phyloP scores from a whole-genome alignment of 805 yeast genomes.

The Suhomyces faveliae region DNA sequence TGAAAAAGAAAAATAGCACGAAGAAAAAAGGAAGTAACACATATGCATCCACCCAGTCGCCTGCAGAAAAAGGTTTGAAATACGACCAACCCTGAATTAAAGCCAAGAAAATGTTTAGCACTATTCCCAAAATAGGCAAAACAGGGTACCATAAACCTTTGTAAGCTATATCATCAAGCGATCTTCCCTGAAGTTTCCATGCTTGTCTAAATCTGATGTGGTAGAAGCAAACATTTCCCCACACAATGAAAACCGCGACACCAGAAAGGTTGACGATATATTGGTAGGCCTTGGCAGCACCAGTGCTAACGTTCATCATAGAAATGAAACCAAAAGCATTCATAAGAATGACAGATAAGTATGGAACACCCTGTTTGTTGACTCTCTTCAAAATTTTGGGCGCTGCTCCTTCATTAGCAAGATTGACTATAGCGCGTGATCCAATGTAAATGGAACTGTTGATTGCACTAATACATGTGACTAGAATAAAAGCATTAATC shows the following conservation, averaged over 20 bases:
- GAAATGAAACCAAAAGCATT: conserved; percentile 56
- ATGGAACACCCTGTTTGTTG: conserved; percentile 63
- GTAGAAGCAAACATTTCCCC: conserved; percentile 58
- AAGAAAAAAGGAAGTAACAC: conserved; percentile 59
- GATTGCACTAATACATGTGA: conserved; percentile 67
- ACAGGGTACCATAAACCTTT: conserved; percentile 48
- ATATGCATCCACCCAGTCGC: conserved; percentile 54
- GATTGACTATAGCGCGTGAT: conserved; percentile 61
- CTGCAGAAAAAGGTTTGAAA: conserved; percentile 54
- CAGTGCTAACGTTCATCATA: conserved; percentile 54
- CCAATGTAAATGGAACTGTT: conserved; percentile 70
- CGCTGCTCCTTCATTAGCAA: conserved; percentile 61
- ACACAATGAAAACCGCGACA: conserved; percentile 64
- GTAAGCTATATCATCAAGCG: conserved; percentile 33
- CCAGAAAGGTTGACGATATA: conserved; percentile 65
- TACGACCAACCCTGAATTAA: conserved; percentile 67
- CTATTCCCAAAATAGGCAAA: conserved; percentile 48
- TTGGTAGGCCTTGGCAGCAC: conserved; percentile 57
- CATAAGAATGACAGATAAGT: conserved; percentile 53
- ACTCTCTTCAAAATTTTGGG: conserved; percentile 54
- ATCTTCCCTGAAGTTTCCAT: conserved; percentile 37
- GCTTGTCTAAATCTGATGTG: conserved; percentile 57
- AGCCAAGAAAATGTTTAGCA: conserved; percentile 51
- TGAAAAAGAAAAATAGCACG: conserved; percentile 38
- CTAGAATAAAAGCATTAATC: conserved; percentile 59